These are phyloP conservation scores for Botrytis byssoidea DNA, from an alignment of 2,329 filamentous ascomycete genomes.

Conservation along the genomic window DNA sequence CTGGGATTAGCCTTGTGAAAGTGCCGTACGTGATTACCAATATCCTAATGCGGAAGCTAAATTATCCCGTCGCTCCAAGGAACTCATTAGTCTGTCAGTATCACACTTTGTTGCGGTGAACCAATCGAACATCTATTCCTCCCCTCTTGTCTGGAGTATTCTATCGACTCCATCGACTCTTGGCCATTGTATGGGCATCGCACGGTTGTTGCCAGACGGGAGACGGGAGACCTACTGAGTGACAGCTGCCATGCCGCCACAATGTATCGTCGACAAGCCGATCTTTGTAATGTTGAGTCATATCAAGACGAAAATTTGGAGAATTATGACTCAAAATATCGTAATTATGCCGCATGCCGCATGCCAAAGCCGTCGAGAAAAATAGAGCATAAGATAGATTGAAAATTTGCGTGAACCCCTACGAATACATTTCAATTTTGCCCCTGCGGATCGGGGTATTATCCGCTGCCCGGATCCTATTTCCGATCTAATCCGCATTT, in stretches of 20 bases:
- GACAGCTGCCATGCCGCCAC: not conserved
- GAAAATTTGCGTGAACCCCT: not conserved
- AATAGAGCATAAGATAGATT: not conserved
- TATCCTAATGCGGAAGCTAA: not conserved
- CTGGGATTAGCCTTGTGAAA: not conserved
- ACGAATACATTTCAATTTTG: not conserved
- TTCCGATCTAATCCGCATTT: not conserved
- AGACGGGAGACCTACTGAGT: not conserved
- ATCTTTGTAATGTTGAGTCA: not conserved
- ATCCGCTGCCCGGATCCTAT: not conserved
- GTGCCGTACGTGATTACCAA: not conserved
- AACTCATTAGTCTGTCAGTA: not conserved
- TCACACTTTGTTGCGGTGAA: not conserved
- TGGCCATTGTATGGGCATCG: not conserved
- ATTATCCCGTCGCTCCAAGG: not conserved
- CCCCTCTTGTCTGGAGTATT: not conserved
- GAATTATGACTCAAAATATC: not conserved
- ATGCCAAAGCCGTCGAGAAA: not conserved
- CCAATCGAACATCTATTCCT: not conserved
- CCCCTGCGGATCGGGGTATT: not conserved
- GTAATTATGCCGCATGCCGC: not conserved
- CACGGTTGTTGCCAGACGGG: not conserved
- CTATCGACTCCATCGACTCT: not conserved
- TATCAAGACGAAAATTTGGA: not conserved
- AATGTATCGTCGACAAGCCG: too few relatives aligned